A percentile compares a stretch with the other conserved stretches of the same genome.
Conservation (phyloP, 2,329 filamentous ascomycete species). For the Alternaria sp. region DNA sequence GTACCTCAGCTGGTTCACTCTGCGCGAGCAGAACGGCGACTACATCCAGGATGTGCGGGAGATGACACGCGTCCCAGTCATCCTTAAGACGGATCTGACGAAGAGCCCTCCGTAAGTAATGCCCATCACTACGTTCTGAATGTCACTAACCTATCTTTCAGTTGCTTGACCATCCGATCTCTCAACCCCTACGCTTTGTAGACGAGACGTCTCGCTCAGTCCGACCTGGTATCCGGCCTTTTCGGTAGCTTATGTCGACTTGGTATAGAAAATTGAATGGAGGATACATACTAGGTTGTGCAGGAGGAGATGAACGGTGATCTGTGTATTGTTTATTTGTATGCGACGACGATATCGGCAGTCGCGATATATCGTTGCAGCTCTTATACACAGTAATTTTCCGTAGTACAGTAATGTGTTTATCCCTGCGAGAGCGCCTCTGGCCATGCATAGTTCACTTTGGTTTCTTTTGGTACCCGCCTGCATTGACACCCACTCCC, state of each 20-base stretch:
- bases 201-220: constrained; percentile 13
- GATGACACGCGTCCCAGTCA: constrained; percentile 97
- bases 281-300: constrained; percentile 34
- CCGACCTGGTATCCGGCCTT: background rate
- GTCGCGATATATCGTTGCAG: constrained; percentile 32
- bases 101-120: constrained; percentile 98
- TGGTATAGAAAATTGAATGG: constrained; percentile 44
- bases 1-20: constrained; percentile 86
- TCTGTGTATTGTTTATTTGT: constrained; percentile 43
- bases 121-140: background rate
- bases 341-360: constrained; percentile 27
- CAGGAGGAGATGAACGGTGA: constrained; percentile 20
- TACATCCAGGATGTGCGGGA: constrained; percentile 98
- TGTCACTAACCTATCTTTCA: constrained; percentile 46
- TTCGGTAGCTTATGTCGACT: constrained; percentile 18
- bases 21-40: constrained; percentile 90
- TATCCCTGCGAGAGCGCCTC: constrained; percentile 14
- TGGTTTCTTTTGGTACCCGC: constrained; percentile 23
- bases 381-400: constrained; percentile 28
- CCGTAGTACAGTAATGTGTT: constrained; percentile 43
- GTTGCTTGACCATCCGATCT: constrained; percentile 83
- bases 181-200: constrained; percentile 76
- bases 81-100: constrained; percentile 95
- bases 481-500: constrained; percentile 18
- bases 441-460: constrained; percentile 18